A percentile compares a stretch with the other conserved stretches of the same genome.
Evolutionary conservation across 2,329 filamentous ascomycete species (phyloP).

Genomic region (Aspergillus uvarum): DNA sequence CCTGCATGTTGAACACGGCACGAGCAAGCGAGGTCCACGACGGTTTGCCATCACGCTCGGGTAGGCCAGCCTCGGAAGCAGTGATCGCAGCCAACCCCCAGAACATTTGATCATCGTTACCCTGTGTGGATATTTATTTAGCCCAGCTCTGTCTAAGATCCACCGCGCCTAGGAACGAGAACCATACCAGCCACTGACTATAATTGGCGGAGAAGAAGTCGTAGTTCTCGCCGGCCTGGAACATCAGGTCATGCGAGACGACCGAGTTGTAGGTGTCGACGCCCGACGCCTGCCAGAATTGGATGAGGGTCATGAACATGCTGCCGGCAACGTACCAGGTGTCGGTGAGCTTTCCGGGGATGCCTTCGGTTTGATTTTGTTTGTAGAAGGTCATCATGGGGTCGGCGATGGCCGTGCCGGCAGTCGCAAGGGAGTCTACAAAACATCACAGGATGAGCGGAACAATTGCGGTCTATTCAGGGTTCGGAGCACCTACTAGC

Average conservation of each 20-base stretch:
- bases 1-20: slow-evolving; percentile 75
- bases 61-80: slow-evolving; percentile 72
- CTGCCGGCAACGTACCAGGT: slow-evolving; percentile 66
- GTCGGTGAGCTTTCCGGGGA: slow-evolving; percentile 32
- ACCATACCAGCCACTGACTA: slow-evolving; percentile 29
- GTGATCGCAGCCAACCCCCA: slow-evolving; percentile 76
- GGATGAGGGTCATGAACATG: slow-evolving; percentile 65
- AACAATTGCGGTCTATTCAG: not conserved
- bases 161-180: not conserved
- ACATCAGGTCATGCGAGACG: slow-evolving; percentile 64
- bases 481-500: not conserved
- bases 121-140: slow-evolving; percentile 18
- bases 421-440: slow-evolving; percentile 25
- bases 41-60: slow-evolving; percentile 63
- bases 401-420: slow-evolving; percentile 26
- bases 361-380: slow-evolving; percentile 29
- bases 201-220: slow-evolving; percentile 70
- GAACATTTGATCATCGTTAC: slow-evolving; percentile 64
- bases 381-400: slow-evolving; percentile 33
- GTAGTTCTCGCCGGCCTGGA: slow-evolving; percentile 67
- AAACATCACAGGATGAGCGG: not conserved
- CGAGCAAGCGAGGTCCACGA: slow-evolving; percentile 74
- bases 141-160: not conserved
- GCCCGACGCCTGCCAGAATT: slow-evolving; percentile 79
- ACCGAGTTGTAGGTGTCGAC: slow-evolving; percentile 68